Base-by-base conservation (phyloP, 2,329 filamentous ascomycete genomes). In the Bipolaris sorokiniana region DNA sequence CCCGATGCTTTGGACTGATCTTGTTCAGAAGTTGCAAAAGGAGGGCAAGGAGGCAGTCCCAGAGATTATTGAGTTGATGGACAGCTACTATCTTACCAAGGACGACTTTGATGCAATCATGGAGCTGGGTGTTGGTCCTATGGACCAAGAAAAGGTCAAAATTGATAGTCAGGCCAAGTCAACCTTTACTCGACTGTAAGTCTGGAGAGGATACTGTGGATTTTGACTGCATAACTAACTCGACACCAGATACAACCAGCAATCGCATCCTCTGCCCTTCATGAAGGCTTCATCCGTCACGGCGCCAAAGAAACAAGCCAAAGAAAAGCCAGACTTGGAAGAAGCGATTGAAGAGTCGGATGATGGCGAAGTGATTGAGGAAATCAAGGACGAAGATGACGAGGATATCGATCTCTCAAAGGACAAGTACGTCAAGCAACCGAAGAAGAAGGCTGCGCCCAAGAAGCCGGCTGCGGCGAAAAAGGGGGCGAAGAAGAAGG, bases 341-440 rank as follows among this genome's bases (percentile, higher is more conserved):
- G 95, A 99, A 77, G 95, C 93, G 1, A 89, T 99, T 51, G 93
- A 98, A 47, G 94, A 96, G 66, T 92, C 92, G 5, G 94, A 96
- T 44, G 86, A 86, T 41, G 90, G 76, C 13, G 78, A 80, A 45
- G 73, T 76, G 5, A 62, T 79, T 5, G 76, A 80, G 41, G 78
- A 77, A 22, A 71, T 75, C 46, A 78, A 86, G 40, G 86, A 83
- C 1, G 88, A 88, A 3, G 89, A 90, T 0, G 89, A 91, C 0
- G 89, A 91, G 11, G 90, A 92, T 51, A 80, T 88, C n/a, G 92
- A 96, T 73, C 76, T 98, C 49, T 92, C 90, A 71, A 96, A 94
- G 73, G 95, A 99, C 78, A 98, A 97, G 77, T 97, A 96, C 71
- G 93, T 98, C 74, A 96, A 95, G 76, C 85, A 90, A 72, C 91